These are phyloP conservation scores for Arthrobotrys conoides DNA, from an alignment of 2,329 filamentous ascomycete genomes.

Conservation along the genomic window DNA sequence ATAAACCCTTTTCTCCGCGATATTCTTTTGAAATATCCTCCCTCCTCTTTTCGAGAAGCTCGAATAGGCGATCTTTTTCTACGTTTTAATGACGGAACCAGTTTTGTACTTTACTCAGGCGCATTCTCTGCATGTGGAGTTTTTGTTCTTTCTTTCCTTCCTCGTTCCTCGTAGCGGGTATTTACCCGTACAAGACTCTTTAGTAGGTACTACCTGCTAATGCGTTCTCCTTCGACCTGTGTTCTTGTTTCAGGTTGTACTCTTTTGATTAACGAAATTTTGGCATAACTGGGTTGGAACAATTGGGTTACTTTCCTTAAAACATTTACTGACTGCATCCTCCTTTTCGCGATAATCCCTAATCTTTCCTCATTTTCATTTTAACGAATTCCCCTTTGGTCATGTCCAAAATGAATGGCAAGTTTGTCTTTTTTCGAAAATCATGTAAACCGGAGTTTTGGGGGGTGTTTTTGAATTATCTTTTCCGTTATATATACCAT, in stretches of 20 bases:
- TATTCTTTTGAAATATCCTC: conserved; percentile 17
- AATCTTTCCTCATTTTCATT: conserved; percentile 12
- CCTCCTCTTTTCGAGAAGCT: conserved; percentile 3
- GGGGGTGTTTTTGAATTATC: conserved; percentile 34
- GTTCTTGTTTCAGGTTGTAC: conserved; percentile 26
- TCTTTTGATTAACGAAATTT: conserved; percentile 29
- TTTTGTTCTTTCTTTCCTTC: conserved; percentile 24
- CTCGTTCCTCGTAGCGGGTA: conserved; percentile 1
- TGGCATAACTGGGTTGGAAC: conserved; percentile 54
- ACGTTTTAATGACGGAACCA: conserved; percentile 21
- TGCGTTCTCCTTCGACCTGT: conserved; percentile 22
- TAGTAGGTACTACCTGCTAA: background rate
- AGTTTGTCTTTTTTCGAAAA: conserved; percentile 35
- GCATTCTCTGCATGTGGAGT: conserved; percentile 59
- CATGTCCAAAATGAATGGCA: conserved; percentile 55
- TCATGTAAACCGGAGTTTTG: conserved; percentile 58
- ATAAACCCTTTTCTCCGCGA: background rate
- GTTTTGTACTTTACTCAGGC: conserved; percentile 45
- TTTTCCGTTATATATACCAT: conserved; percentile 27
- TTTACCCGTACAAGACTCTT: background rate
- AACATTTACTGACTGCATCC: conserved; percentile 17
- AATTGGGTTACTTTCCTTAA: conserved; percentile 48
- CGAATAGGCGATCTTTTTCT: background rate
- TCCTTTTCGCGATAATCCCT: conserved; percentile 33
- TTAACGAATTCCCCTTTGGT: conserved; percentile 29